These are phyloP conservation scores for Pulveroboletus sp. DNA, from an alignment of 768 basidiomycete species.

Conservation along the genomic window DNA sequence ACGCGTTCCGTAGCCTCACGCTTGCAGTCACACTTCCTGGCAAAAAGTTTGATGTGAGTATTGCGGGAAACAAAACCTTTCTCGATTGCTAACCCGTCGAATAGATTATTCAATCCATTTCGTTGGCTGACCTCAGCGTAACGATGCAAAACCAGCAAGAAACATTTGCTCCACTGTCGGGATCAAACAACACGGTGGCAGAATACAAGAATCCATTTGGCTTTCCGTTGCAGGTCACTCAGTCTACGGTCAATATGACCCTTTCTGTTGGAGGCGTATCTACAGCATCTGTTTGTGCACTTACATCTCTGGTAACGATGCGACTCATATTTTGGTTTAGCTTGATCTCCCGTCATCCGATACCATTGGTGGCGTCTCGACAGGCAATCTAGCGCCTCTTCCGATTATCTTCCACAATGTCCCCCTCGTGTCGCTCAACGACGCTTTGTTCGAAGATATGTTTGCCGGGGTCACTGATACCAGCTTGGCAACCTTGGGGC, in stretches of 20 bases:
- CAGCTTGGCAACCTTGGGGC: slow-evolving; percentile 40
- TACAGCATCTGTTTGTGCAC: slow-evolving; percentile 47
- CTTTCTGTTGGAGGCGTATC: slow-evolving; percentile 46
- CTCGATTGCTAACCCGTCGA: background rate
- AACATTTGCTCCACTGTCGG: slow-evolving; percentile 57
- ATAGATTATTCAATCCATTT: slow-evolving; percentile 63
- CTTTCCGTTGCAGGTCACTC: slow-evolving; percentile 64
- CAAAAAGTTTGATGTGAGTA: slow-evolving; percentile 47
- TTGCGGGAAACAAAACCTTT: background rate
- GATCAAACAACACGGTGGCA: slow-evolving; percentile 53
- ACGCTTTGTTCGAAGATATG: slow-evolving; percentile 52
- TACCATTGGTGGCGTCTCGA: slow-evolving; percentile 61
- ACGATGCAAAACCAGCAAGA: slow-evolving; percentile 50
- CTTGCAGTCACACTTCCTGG: slow-evolving; percentile 63
- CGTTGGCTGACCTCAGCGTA: slow-evolving; percentile 54
- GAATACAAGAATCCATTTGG: slow-evolving; percentile 75
- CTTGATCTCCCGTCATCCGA: slow-evolving; percentile 48
- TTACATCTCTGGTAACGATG: background rate
- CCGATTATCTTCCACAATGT: slow-evolving; percentile 54
- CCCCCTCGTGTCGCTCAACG: slow-evolving; percentile 54
- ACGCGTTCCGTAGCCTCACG: slow-evolving; percentile 67
- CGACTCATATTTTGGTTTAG: slow-evolving; percentile 27
- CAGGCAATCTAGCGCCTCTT: slow-evolving; percentile 63
- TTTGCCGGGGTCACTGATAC: slow-evolving; percentile 59
- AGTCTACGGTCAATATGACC: slow-evolving; percentile 52